Base-by-base conservation (phyloP, 306 rosid species). In the Begonia fuchsioides region DNA sequence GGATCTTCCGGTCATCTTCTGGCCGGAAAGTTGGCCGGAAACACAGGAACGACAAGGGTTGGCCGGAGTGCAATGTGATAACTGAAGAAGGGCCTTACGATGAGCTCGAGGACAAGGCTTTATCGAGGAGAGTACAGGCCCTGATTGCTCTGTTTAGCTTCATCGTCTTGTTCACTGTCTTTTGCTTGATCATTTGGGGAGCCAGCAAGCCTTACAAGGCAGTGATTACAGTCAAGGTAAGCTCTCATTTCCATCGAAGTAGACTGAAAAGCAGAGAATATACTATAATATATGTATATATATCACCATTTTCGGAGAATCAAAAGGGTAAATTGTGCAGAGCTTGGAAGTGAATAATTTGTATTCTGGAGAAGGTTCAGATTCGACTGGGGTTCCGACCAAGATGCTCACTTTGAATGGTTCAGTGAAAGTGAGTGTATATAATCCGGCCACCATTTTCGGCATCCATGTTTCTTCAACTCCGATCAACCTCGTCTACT, bases 11-110 rank as follows among this genome's bases (percentile, higher is more conserved):
- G 70, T 82, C 96, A 1, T 85, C 94, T 49, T 90, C 96, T 0
- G 87, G 93, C 1, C 69, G 96, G 39, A 90, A 90, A 72, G 81
- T 79, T 2, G 11, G 72, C 14, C 46, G 80, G 52, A 85, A 78
- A 49, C 62, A 38, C 55, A 82, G 85, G 52, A 83, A 77, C 51
- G 98, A 90, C 48, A 85, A 90, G 62, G 96, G 94, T 9, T 90
- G 95, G 92, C 98, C 95, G 15, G 95, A 85, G 76, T 85, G 95
- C 68, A 74, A 72, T 14, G 95, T 85, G 44, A 90, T 90, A 17
- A 5, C 82, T 53, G 98, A 90, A 78, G 98, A 90, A 70, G 95
- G 95, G 0, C 55, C 81, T 32, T 90, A 85, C 57, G 79, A 78
- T 52, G 94, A 85, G 11, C 62, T 75, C 12, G 55, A 54, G 1